These are phyloP conservation scores for Hebeloma cylindrosporum DNA, from an alignment of 768 basidiomycete genomes.

Conservation along the genomic window DNA sequence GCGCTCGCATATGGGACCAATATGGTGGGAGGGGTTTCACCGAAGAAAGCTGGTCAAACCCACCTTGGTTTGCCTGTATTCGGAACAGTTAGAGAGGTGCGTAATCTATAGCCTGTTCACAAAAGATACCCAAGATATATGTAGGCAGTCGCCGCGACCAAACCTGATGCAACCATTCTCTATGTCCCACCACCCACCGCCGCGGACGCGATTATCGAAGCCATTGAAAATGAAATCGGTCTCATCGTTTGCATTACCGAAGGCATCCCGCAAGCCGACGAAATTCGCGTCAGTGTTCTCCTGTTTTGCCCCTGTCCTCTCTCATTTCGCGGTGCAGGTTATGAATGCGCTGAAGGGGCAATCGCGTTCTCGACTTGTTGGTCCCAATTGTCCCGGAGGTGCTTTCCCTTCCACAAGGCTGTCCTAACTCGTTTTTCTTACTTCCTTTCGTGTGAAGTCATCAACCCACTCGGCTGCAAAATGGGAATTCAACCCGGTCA, in stretches of 20 bases:
- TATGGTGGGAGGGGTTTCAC: constrained; percentile 97
- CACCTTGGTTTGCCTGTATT: constrained; percentile 96
- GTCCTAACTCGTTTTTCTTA: not conserved
- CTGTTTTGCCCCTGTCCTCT: not conserved
- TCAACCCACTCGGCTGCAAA: constrained; percentile 96
- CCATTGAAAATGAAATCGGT: constrained; percentile 96
- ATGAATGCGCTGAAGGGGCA: constrained; percentile 93
- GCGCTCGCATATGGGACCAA: constrained; percentile 94
- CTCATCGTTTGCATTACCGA: constrained; percentile 99
- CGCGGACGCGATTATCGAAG: constrained; percentile 97
- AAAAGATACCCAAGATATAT: not conserved
- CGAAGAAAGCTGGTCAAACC: constrained; percentile 93
- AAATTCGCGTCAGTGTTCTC: constrained; percentile 75
- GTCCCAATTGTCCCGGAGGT: constrained; percentile 95
- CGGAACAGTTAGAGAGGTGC: constrained; percentile 86
- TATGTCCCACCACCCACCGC: constrained; percentile 98
- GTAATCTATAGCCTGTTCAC: constrained; percentile 15
- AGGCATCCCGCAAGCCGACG: constrained; percentile 96
- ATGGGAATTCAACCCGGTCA: constrained; percentile 99
- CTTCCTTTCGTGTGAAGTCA: constrained; percentile 48
- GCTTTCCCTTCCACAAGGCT: constrained; percentile 13
- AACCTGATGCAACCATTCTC: constrained; percentile 93
- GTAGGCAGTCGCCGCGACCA: constrained; percentile 82
- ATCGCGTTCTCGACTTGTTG: constrained; percentile 92
- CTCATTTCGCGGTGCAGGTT: constrained; percentile 51